Conservation (phyloP, 768 basidiomycete species). For the Mycena indigotica region DNA sequence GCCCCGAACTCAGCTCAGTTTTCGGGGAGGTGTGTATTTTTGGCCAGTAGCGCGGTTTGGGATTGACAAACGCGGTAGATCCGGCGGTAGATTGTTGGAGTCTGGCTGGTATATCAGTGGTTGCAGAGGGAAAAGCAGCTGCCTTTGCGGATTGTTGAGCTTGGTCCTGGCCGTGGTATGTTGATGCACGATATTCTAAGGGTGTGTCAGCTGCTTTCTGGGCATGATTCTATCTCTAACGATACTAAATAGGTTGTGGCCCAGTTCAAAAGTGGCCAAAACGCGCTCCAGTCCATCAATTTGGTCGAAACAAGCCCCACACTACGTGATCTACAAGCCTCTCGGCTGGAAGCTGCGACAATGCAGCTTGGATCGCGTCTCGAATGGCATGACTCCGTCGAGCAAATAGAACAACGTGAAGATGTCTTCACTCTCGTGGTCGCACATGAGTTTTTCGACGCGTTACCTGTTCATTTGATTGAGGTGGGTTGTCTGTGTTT, state of each 20-base stretch:
- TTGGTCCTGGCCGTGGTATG: conserved; percentile 93
- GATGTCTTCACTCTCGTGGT: conserved; percentile 78
- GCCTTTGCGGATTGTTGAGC: conserved; percentile 76
- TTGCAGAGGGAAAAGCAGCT: conserved; percentile 35
- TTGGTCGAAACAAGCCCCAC: conserved; percentile 80
- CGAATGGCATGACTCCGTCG: conserved; percentile 74
- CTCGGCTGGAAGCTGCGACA: conserved; percentile 43
- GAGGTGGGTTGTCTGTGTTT: conserved; percentile 53
- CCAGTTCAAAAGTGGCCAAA: no score
- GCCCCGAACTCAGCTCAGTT: conserved; percentile 93
- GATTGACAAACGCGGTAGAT: conserved; percentile 42
- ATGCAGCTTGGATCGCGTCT: conserved; percentile 41
- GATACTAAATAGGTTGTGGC: no score
- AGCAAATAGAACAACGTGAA: conserved; percentile 57
- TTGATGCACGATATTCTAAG: conserved; percentile 89
- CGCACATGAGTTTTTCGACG: conserved; percentile 98
- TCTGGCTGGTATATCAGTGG: conserved; percentile 88
- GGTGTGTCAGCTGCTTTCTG: conserved; percentile 69
- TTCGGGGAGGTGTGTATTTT: conserved; percentile 84
- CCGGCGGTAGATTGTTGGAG: conserved; percentile 67
- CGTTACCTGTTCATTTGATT: conserved; percentile 87
- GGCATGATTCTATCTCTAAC: no score
- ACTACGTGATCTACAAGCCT: conserved; percentile 65
- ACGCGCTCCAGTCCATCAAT: conserved; percentile 54
- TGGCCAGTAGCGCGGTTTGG: conserved; percentile 3